Evolutionary conservation across 352 stramenopile species (phyloP), one percentile per base, ranked within the genome.

Genomic region (Halophytophthora batemanensis): DNA sequence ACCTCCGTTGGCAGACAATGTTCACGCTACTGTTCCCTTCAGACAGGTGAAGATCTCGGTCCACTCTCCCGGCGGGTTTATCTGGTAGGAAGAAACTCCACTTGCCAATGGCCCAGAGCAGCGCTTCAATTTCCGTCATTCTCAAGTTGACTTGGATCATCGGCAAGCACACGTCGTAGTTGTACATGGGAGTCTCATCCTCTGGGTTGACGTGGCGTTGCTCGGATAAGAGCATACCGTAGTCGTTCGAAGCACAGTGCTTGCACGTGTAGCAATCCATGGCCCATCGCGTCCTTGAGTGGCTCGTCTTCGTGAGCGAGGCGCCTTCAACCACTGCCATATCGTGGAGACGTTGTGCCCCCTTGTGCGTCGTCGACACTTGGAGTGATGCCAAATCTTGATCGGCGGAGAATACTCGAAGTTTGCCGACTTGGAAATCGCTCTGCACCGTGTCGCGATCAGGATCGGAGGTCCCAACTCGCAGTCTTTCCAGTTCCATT

Each of bases 41-140:
- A 25, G 56, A 46, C 42, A 66, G 33, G 41, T 77, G 48, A 12
- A 75, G 45, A 56, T 77, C 50, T 25, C 55, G 61, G 53, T 69
- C 45, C 12, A 49, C 41, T 17, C 45, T 46, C 13, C 62, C 57
- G 6, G 13, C 38, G 18, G 58, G 8, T 3, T 59, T 67, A 14
- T 85, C 61, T 3, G 77, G 80, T 19, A 89, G 39, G 50, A 91
- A 89, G 35, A 86, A 93, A 2, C 66, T 73, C 82, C 82, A 93
- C 41, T 93, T 93, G 7, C 82, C 82, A 42, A 86, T 37, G 10
- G 81, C 38, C 82, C 82, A 93, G 10, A 65, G 59, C 14, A 93
- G 18, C 37, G 66, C 60, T 58, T 93, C 82, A 36, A 93, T 53
- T 47, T 93, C 78, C 21, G 67, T 28, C 12, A 87, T 34, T 31